Evolutionary conservation across 805 yeast species (phyloP).

Genomic region (Kodamaea kaohsiungensis): DNA sequence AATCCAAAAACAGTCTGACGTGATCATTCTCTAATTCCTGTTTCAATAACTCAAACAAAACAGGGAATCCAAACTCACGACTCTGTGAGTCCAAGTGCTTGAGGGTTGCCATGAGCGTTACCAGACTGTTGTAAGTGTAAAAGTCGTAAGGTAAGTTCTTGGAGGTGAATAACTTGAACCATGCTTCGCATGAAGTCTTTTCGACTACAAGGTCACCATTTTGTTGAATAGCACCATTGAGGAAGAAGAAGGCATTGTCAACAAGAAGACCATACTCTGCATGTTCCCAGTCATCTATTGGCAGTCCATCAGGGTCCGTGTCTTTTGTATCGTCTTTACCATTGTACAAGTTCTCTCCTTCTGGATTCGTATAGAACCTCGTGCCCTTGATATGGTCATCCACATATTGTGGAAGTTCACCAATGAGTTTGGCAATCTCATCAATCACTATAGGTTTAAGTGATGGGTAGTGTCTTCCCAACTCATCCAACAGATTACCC

Average conservation of each 20-base stretch:
- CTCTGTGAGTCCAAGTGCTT: conserved; percentile 58
- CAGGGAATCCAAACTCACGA: conserved; percentile 47
- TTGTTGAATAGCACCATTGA: conserved; percentile 54
- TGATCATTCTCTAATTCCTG: conserved; percentile 28
- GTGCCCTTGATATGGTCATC: conserved; percentile 33
- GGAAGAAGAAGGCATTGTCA: conserved; percentile 52
- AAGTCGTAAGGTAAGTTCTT: conserved; percentile 64
- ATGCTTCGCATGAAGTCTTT: conserved; percentile 40
- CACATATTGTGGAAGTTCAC: conserved; percentile 42
- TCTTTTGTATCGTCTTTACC: conserved; percentile 16
- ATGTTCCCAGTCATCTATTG: conserved; percentile 55
- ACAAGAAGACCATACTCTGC: conserved; percentile 46
- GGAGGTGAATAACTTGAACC: conserved; percentile 51
- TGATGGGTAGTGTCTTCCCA: conserved; percentile 80
- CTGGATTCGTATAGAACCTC: conserved; percentile 43
- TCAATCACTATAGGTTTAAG: conserved; percentile 59
- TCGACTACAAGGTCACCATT: conserved; percentile 30
- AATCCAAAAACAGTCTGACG: conserved; percentile 31
- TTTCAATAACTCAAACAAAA: conserved; percentile 35
- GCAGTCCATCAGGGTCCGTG: conserved; percentile 39
- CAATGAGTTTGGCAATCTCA: conserved; percentile 48
- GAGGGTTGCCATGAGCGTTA: conserved; percentile 54
- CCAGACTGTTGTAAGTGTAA: conserved; percentile 53
- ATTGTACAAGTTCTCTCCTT: conserved; percentile 5
- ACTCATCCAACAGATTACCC: conserved; percentile 74